Conservation (phyloP, 2,329 filamentous ascomycete species). For the Cladosporium sp. region DNA sequence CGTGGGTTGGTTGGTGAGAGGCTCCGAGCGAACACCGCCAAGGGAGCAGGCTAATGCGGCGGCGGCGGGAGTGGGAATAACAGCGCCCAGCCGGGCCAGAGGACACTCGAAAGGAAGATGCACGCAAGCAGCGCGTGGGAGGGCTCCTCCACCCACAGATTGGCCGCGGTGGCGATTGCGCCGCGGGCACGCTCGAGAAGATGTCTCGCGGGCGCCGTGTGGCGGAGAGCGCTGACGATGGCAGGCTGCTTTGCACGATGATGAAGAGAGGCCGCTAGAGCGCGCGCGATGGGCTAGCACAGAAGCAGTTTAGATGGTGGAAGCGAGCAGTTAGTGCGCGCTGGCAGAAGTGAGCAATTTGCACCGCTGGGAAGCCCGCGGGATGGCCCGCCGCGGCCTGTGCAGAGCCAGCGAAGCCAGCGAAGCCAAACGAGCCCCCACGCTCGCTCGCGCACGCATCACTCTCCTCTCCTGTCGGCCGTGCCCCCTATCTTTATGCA, state of each 20-base stretch:
- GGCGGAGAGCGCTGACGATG: slow-evolving; percentile 4
- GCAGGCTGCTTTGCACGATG: neutral
- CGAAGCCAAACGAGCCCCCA: neutral
- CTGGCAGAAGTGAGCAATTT: neutral
- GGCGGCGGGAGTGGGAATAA: slow-evolving; percentile 2
- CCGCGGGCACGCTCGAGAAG: neutral
- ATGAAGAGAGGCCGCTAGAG: slow-evolving; percentile 7
- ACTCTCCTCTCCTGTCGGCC: neutral
- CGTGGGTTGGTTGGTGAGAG: neutral
- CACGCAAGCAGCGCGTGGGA: neutral
- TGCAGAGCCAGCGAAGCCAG: too few species aligned
- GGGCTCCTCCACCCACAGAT: neutral
- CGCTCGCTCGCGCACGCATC: neutral
- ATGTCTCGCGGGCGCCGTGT: slow-evolving; percentile 2
- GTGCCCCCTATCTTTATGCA: neutral
- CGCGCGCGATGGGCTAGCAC: slow-evolving; percentile 2
- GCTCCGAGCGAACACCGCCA: slow-evolving; percentile 2
- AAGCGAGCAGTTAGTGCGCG: neutral
- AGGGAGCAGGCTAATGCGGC: slow-evolving; percentile 3
- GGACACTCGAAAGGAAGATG: neutral
- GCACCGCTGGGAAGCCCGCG: neutral
- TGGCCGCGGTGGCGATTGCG: neutral
- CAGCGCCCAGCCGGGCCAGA: slow-evolving; percentile 1
- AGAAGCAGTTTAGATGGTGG: slow-evolving; percentile 1
- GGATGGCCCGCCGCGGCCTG: neutral